phyloP scores from a whole-genome alignment of 2,329 filamentous ascomycete genomes.

The Cercospora sp. region DNA sequence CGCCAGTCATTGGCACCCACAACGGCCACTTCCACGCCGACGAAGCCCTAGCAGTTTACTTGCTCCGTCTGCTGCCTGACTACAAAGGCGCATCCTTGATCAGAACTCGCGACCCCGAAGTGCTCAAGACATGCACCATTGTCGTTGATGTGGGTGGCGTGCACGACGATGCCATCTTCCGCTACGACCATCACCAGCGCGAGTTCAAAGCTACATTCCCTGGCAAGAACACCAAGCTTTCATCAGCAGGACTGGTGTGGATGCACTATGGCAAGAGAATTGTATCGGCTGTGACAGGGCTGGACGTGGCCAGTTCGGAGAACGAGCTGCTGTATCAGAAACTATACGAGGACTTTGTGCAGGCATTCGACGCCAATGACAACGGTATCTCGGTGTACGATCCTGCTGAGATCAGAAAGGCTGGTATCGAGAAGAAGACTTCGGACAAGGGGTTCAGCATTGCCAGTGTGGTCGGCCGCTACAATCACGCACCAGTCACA shows the following conservation, averaged over 20 bases:
- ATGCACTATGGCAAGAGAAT: constrained; percentile 90
- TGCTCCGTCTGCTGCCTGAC: constrained; percentile 83
- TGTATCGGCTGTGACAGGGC: constrained; percentile 66
- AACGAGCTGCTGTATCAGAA: constrained; percentile 79
- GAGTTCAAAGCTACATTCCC: constrained; percentile 86
- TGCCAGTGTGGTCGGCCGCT: constrained; percentile 81
- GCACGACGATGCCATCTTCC: constrained; percentile 73
- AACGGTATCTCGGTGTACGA: constrained; percentile 90
- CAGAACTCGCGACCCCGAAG: constrained; percentile 80
- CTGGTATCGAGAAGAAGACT: constrained; percentile 79
- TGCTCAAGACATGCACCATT: constrained; percentile 81
- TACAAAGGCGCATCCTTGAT: constrained; percentile 75
- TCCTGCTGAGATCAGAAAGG: constrained; percentile 64
- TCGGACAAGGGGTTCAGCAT: constrained; percentile 80
- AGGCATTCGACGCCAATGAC: constrained; percentile 96
- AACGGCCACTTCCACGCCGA: constrained; percentile 99
- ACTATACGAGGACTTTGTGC: constrained; percentile 89
- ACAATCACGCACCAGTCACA: constrained; percentile 61
- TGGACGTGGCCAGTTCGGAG: constrained; percentile 63
- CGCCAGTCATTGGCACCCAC: constrained; percentile 79
- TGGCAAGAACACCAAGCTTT: constrained; percentile 80
- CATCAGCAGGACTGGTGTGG: constrained; percentile 90
- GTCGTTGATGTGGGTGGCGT: constrained; percentile 97
- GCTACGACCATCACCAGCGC: constrained; percentile 97
- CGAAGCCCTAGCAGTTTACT: constrained; percentile 93